These are phyloP conservation scores for Luffa aegyptiaca DNA, from an alignment of 306 rosid genomes.

Conservation along the genomic window DNA sequence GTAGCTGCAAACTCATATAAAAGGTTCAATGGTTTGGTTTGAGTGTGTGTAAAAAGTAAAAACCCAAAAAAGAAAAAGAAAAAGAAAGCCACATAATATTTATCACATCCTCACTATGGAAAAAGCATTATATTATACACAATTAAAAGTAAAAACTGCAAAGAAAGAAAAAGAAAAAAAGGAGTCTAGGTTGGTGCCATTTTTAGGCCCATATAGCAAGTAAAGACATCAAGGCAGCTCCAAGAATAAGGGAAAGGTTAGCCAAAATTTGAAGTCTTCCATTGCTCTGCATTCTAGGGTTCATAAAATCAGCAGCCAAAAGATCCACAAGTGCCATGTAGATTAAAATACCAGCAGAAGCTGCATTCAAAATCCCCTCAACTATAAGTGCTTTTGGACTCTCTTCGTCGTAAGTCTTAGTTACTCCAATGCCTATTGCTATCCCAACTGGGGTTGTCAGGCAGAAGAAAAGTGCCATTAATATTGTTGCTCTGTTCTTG, in stretches of 20 bases:
- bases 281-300: constrained; percentile 40
- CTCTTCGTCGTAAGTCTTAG: constrained; percentile 34
- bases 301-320: constrained; percentile 70
- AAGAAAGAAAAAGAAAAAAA: too few species aligned
- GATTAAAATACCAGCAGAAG: constrained; percentile 64
- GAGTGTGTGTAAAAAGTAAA: too few species aligned
- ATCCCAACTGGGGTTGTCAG: constrained; percentile 66
- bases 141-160: too few species aligned
- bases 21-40: too few species aligned
- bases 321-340: constrained; percentile 73
- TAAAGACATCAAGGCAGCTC: constrained; percentile 58
- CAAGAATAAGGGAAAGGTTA: constrained; percentile 48
- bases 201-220: constrained; percentile 59
- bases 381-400: constrained; percentile 43
- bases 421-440: constrained; percentile 45
- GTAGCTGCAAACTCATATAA: too few species aligned
- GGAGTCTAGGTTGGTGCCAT: neutral
- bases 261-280: constrained; percentile 36
- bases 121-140: too few species aligned
- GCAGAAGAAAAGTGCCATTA: constrained; percentile 57
- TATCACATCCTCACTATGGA: too few species aligned
- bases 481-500: constrained; percentile 27
- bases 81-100: too few species aligned
- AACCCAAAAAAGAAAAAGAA: too few species aligned
- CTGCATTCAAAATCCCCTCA: constrained; percentile 48